phyloP scores from a whole-genome alignment of 768 basidiomycete species.

The Leucocoprinus leucothites region DNA sequence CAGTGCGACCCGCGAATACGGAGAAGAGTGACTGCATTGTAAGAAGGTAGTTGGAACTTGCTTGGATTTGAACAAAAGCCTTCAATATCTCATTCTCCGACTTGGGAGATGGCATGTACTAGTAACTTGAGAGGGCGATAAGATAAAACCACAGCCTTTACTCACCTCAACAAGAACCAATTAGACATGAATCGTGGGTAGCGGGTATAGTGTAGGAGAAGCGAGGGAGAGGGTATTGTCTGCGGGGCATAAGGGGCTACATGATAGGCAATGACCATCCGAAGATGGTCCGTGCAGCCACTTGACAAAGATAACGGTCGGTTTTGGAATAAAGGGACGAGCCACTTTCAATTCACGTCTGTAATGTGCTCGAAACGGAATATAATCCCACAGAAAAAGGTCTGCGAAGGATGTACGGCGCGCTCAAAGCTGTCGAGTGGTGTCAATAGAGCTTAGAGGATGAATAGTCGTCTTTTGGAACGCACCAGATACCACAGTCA shows the following conservation, averaged over 20 bases:
- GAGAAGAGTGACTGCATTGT: no score
- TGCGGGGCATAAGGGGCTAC: constrained; percentile 26
- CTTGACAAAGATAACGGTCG: constrained; percentile 12
- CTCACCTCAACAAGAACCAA: no score
- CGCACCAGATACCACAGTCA: constrained; percentile 11
- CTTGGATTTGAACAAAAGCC: no score
- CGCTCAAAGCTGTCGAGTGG: constrained; percentile 26
- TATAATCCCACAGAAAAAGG: constrained; percentile 29
- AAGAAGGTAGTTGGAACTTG: no score
- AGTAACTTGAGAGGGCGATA: no score
- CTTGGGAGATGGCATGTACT: no score
- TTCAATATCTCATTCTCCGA: no score
- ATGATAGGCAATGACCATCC: constrained; percentile 29
- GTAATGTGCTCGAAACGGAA: constrained; percentile 29
- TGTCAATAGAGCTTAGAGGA: no score
- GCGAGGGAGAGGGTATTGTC: constrained; percentile 24
- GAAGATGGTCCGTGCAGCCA: constrained; percentile 31
- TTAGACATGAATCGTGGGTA: no score
- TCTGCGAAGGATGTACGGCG: constrained; percentile 26
- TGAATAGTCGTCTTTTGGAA: background rate
- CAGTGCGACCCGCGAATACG: no score
- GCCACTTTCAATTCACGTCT: constrained; percentile 27
- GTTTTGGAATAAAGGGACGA: background rate
- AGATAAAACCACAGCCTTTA: no score
- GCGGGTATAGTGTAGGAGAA: constrained; percentile 16